phyloP scores from a whole-genome alignment of 1,139 yeast genomes.

The Meyerozyma elateridarum region DNA sequence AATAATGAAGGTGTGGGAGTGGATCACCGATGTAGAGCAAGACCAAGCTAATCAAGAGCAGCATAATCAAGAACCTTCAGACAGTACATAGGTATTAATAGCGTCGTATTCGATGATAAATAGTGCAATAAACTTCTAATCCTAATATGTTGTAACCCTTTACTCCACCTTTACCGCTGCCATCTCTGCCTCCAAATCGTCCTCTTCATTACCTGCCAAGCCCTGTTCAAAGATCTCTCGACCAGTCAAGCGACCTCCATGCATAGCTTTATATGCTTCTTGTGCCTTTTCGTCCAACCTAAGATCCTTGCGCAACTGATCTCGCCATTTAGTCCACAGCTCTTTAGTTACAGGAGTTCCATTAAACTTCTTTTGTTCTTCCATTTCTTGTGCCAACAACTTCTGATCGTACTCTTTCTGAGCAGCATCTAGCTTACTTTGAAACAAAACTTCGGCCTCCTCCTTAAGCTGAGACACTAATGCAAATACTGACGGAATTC shows the following conservation, averaged over 20 bases:
- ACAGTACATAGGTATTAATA: no score
- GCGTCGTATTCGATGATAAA: no score
- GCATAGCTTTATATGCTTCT: constrained; percentile 51
- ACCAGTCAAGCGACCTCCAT: constrained; percentile 78
- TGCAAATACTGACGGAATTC: constrained; percentile 86
- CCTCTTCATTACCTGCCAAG: constrained; percentile 56
- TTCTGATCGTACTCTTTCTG: constrained; percentile 58
- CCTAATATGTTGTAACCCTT: no score
- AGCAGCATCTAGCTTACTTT: constrained; percentile 46
- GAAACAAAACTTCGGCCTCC: constrained; percentile 64
- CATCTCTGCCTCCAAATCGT: constrained; percentile 23
- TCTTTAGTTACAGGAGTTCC: constrained; percentile 81
- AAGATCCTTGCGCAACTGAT: constrained; percentile 55
- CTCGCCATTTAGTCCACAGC: constrained; percentile 67
- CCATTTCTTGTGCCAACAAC: constrained; percentile 53
- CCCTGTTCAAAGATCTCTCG: constrained; percentile 87
- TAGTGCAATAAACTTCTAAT: constrained; percentile 1
- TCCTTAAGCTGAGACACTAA: constrained; percentile 75
- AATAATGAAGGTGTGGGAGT: constrained; percentile 85
- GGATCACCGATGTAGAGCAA: constrained; percentile 57
- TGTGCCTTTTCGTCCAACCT: constrained; percentile 48
- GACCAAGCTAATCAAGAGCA: no score
- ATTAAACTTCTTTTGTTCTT: constrained; percentile 70
- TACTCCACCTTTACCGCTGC: no score
- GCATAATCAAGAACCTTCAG: no score